Evolutionary conservation across 139 green algal genomes (phyloP).

Genomic region (Chlamydomonas sp.): DNA sequence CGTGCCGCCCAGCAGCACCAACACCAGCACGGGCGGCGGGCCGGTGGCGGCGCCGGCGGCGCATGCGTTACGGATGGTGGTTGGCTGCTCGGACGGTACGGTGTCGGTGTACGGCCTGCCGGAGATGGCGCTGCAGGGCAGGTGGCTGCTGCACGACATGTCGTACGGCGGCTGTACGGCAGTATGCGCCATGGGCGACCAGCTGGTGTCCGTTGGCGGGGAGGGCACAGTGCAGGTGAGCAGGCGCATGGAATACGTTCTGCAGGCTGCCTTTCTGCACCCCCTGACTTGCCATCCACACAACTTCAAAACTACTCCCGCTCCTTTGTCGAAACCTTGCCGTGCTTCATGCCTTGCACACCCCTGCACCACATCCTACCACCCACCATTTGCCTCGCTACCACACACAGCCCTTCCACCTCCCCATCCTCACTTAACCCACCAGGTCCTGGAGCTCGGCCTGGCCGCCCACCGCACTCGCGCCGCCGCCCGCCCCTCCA

Average conservation of each 20-base stretch:
- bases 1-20: background rate
- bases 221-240: constrained; percentile 25
- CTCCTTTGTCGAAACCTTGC: no score
- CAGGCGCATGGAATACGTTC: background rate
- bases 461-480: background rate
- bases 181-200: constrained; percentile 20
- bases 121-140: constrained; percentile 29
- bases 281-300: no score
- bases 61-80: constrained; percentile 5
- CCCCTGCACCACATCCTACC: no score
- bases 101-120: constrained; percentile 37
- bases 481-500: background rate
- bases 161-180: background rate
- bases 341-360: no score
- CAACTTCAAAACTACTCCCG: no score
- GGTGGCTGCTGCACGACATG: constrained; percentile 37
- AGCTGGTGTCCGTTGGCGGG: background rate
- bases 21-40: background rate
- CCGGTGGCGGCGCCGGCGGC: background rate
- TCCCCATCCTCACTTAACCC: background rate
- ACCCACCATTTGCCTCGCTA: no score
- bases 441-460: constrained; percentile 8
- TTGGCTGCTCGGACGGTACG: constrained; percentile 13
- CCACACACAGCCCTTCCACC: no score
- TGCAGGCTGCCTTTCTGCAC: background rate